Conservation (phyloP, 306 rosid genomes). For the Citrullus amarus region DNA sequence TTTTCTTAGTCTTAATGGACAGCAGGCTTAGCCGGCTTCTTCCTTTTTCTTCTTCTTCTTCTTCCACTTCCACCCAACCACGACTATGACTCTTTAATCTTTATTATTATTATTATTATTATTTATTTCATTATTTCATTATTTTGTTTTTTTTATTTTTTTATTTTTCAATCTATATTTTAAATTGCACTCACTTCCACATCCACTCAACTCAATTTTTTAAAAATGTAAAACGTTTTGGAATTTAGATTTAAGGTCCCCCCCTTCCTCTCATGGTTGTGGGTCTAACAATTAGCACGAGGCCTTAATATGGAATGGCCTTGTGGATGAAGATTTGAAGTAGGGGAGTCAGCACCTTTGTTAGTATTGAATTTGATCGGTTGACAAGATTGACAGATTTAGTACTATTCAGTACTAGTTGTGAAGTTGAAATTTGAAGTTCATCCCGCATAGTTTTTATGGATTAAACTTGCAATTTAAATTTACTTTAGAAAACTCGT, state of each 20-base stretch:
- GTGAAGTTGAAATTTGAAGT: too few relatives aligned
- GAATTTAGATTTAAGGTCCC: background rate
- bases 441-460: too few relatives aligned
- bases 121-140: too few relatives aligned
- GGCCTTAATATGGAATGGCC: background rate
- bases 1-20: background rate
- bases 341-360: background rate
- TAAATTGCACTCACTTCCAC: background rate
- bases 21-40: conserved; percentile 10
- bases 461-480: too few relatives aligned
- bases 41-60: background rate
- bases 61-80: background rate
- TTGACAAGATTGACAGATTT: too few relatives aligned
- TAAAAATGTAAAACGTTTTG: background rate
- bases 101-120: background rate
- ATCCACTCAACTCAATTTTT: background rate
- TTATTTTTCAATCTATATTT: background rate
- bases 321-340: background rate
- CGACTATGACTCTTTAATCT: background rate
- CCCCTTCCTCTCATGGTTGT: background rate
- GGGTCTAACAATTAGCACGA: background rate
- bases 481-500: too few relatives aligned
- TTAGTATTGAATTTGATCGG: too few relatives aligned
- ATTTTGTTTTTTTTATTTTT: too few relatives aligned
- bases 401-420: too few relatives aligned